Evolutionary conservation across 2,329 filamentous ascomycete species (phyloP).

Genomic region (Paracorniculantispora psalliotae): DNA sequence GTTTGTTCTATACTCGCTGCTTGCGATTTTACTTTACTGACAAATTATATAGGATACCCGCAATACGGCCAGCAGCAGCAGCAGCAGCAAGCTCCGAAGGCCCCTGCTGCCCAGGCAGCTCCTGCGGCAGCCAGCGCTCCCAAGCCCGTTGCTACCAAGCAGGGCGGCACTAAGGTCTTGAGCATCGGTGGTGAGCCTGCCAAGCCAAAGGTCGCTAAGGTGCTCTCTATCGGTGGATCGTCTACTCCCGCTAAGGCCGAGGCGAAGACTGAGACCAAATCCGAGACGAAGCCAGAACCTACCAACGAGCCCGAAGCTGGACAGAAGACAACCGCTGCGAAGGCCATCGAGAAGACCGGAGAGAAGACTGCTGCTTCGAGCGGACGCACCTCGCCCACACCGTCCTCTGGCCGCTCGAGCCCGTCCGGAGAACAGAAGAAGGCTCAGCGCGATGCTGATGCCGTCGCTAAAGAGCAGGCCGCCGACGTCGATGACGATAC

Average conservation of each 20-base stretch:
- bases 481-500: conserved; percentile 68
- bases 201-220: conserved; percentile 45
- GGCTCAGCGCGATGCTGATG: conserved; percentile 64
- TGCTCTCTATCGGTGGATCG: conserved; percentile 38
- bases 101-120: conserved; percentile 40
- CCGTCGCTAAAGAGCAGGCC: conserved; percentile 76
- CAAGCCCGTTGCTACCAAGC: conserved; percentile 59
- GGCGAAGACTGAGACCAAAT: conserved; percentile 38
- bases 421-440: conserved; percentile 57
- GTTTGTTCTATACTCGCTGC: conserved; percentile 33
- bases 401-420: conserved; percentile 79
- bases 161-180: conserved; percentile 64
- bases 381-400: conserved; percentile 74
- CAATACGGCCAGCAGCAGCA: conserved; percentile 46
- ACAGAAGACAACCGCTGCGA: conserved; percentile 77
- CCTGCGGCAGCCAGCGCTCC: conserved; percentile 40
- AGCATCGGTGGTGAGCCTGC: conserved; percentile 61
- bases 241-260: conserved; percentile 35
- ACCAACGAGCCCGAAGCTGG: conserved; percentile 59
- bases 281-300: conserved; percentile 47
- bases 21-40: conserved; percentile 14
- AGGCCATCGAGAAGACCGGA: conserved; percentile 89
- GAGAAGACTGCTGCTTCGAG: conserved; percentile 49
- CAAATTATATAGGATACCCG: conserved; percentile 40
- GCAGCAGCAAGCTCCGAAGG: conserved; percentile 37